phyloP scores from a whole-genome alignment of 495 filamentous ascomycete genomes.

The Staphylotrichum longicolle region DNA sequence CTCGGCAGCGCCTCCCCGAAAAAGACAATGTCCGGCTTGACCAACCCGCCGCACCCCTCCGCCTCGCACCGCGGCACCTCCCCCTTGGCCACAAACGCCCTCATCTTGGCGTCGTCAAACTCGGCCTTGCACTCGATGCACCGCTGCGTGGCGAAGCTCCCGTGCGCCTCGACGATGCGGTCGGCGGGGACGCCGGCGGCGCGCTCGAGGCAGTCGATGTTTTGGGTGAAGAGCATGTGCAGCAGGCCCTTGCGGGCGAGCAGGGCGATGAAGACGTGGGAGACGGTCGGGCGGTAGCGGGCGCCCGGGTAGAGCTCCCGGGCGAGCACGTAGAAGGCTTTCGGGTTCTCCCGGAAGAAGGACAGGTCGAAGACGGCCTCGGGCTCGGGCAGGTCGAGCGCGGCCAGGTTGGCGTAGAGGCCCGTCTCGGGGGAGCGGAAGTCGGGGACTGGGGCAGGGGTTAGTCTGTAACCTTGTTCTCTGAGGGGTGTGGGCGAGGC shows the following conservation, averaged over 20 bases:
- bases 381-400: slow-evolving; percentile 78
- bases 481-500: slow-evolving; percentile 20
- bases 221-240: slow-evolving; percentile 89
- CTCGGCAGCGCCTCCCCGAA: slow-evolving; percentile 75
- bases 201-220: slow-evolving; percentile 93
- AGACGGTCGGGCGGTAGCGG: slow-evolving; percentile 76
- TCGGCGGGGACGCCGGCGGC: slow-evolving; percentile 78
- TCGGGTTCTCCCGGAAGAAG: slow-evolving; percentile 81
- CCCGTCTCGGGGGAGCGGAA: slow-evolving; percentile 75
- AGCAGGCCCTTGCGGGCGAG: slow-evolving; percentile 75
- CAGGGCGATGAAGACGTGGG: slow-evolving; percentile 75
- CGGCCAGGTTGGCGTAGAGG: slow-evolving; percentile 78
- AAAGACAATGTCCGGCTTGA: slow-evolving; percentile 98
- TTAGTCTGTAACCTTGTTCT: background rate
- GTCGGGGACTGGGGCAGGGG: slow-evolving; percentile 58
- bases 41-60: slow-evolving; percentile 65
- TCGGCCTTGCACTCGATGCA: slow-evolving; percentile 81
- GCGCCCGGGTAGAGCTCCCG: slow-evolving; percentile 88
- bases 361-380: slow-evolving; percentile 78
- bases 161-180: slow-evolving; percentile 88
- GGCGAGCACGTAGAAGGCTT: slow-evolving; percentile 88
- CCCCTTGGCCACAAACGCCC: slow-evolving; percentile 57
- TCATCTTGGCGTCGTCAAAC: slow-evolving; percentile 73
- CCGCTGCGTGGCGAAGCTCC: slow-evolving; percentile 82
- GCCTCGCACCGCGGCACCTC: slow-evolving; percentile 65